Evolutionary conservation across 345 rosid species (phyloP), one percentile per base, ranked within the genome.

Genomic region (Salix dunnii): DNA sequence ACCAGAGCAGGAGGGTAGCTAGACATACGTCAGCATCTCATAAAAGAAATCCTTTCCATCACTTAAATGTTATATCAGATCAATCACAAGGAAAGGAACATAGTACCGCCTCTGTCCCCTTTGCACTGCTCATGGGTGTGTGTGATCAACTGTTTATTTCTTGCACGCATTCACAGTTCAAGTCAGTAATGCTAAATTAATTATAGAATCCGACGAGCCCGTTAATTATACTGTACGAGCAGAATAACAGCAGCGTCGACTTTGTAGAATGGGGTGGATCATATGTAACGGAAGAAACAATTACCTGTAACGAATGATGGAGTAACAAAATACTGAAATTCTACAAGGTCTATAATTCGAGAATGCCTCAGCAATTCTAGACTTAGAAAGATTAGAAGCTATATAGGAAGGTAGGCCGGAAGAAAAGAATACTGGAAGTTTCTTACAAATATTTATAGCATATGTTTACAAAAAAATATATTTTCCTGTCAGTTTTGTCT

Each of bases 101-200:
- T 36, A 43, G 58, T 73, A 67, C 74, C 40, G 68, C 73, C 46
- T 10, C 1, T 2, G 81, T 78, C 81, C 74, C 27, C 76, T 28
- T 28, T 60, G 60, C 68, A 28, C n/a, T 42, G 60, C n/a, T 42
- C 40, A 25, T 42, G 74, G 13, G 73, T 38, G 43, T 42, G 75
- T 13, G 65, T 30, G 28, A 71, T 63, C 25, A 64, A 18, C 74
- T 20, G 67, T 69, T 38, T 9, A 42, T 60, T 68, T 68, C 42
- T 69, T 58, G 74, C 79, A 43, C 68, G 68, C 73, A 61, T 62
- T 61, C 55, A 17, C 46, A 4, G 62, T 31, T 51, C 72, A 38
- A 18, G 3, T 36, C 27, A n/a, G 42, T 7, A 67, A 13, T 9
- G 38, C 23, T n/a, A 67, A 17, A 64, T 64, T 30, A 16, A 30